Evolutionary conservation across 2,329 filamentous ascomycete genomes (phyloP).

Genomic region (Nemania diffusa): DNA sequence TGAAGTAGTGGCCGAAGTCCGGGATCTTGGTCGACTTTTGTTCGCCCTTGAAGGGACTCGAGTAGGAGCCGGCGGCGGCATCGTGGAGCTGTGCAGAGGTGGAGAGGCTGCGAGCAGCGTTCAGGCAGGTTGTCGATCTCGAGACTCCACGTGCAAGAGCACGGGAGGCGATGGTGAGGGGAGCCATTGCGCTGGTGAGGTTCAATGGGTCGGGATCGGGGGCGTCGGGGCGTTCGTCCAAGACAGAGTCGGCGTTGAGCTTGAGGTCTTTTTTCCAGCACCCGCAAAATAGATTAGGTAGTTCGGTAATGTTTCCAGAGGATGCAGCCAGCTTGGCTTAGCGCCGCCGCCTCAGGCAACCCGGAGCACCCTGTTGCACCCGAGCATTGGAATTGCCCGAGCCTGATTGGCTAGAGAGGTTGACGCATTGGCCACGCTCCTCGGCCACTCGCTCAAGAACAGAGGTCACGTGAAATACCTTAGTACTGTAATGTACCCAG

Average conservation of each 20-base stretch:
- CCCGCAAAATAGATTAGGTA: conserved; percentile 35
- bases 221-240: conserved; percentile 36
- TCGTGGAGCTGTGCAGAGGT: conserved; percentile 62
- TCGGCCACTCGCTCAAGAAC: background rate
- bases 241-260: conserved; percentile 40
- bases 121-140: conserved; percentile 53
- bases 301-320: conserved; percentile 35
- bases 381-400: conserved; percentile 59
- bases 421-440: background rate
- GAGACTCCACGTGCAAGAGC: conserved; percentile 71
- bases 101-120: conserved; percentile 65
- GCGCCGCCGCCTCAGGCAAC: conserved; percentile 56
- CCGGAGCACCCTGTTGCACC: conserved; percentile 38
- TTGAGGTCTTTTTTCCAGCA: conserved; percentile 64
- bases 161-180: conserved; percentile 75
- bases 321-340: conserved; percentile 35
- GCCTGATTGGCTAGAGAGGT: conserved; percentile 55
- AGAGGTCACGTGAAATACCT: conserved; percentile 19
- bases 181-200: conserved; percentile 66
- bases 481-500: too few relatives aligned
- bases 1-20: conserved; percentile 88
- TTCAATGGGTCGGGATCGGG: conserved; percentile 45
- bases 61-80: conserved; percentile 57
- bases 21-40: conserved; percentile 77
- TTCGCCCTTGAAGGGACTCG: conserved; percentile 72